These are phyloP conservation scores for Plasmodium falciparum DNA, from an alignment of 169 alveolate species.

Conservation along the genomic window DNA sequence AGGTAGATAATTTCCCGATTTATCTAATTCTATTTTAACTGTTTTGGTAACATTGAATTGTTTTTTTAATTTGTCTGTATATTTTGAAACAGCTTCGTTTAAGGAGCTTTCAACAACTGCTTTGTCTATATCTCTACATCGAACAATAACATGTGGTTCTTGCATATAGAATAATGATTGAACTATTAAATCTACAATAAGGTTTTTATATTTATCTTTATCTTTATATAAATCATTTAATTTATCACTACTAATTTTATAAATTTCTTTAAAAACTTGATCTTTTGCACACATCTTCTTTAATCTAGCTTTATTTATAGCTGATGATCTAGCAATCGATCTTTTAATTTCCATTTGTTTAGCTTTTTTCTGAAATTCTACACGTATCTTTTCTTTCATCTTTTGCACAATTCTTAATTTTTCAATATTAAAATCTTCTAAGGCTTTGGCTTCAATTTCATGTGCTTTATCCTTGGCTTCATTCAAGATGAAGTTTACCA, in stretches of 20 bases:
- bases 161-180: slow-evolving; percentile 85
- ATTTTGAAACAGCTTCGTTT: slow-evolving; percentile 85
- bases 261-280: slow-evolving; percentile 84
- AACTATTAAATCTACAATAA: slow-evolving; percentile 84
- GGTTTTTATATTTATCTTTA: slow-evolving; percentile 83
- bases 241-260: slow-evolving; percentile 85
- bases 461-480: slow-evolving; percentile 96
- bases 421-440: slow-evolving; percentile 94
- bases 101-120: slow-evolving; percentile 87
- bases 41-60: slow-evolving; percentile 83
- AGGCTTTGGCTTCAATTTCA: slow-evolving; percentile 94
- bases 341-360: slow-evolving; percentile 87
- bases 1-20: slow-evolving; percentile 83
- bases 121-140: slow-evolving; percentile 90
- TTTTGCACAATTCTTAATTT: slow-evolving; percentile 92
- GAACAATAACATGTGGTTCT: slow-evolving; percentile 88
- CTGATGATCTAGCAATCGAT: slow-evolving; percentile 91
- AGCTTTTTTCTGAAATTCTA: slow-evolving; percentile 84
- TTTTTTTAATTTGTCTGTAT: slow-evolving; percentile 81
- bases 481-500: slow-evolving; percentile 94
- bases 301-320: slow-evolving; percentile 90
- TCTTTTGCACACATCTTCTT: slow-evolving; percentile 91
- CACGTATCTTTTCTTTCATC: slow-evolving; percentile 92
- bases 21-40: slow-evolving; percentile 87
- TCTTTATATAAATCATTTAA: slow-evolving; percentile 80